Evolutionary conservation across 2,329 filamentous ascomycete genomes (phyloP), one percentile per base, ranked within the genome.

Genomic region (Amauroascus verrucosus): DNA sequence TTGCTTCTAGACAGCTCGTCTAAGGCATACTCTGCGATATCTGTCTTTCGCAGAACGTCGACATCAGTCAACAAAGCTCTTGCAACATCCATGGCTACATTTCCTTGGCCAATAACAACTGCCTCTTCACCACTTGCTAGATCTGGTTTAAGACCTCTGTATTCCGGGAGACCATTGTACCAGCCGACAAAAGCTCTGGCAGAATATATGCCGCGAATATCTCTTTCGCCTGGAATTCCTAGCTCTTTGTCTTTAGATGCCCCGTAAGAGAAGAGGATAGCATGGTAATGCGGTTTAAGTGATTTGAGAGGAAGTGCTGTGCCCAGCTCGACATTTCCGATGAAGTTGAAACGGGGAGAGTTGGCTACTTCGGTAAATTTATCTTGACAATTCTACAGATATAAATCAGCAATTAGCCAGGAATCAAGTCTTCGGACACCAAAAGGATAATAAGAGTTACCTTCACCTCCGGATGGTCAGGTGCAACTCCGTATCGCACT

Each of bases 381-480:
- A 13, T 93, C 88, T 73, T 95, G 84, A 67, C 91, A 97, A 66
- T 96, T 97, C 88, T 94, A 64, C 16, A 13, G 22, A 5, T 6
- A 18, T 9, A 43, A 53, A 33, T 51, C 33, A 53, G 49, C 22
- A 26, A 14, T 46, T 33, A 14, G n/a, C 26, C 22, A 3, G 18
- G 3, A 44, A 20, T 13, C 3, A 45, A 37, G 14, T 1, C 28
- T 18, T 37, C 14, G 37, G 41, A 22, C 9, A 11, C 11, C n/a
- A 14, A 18, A 33, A n/a, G 20, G 20, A 8, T 26, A 13, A 18
- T 2, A 47, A 18, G 22, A 53, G 71, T 56, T 72, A 93, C 88
- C 81, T 98, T 98, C 60, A 98, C 93, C 72, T 98, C 91, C 0
- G 93, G 91, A 70, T 98, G 93, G 67, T 98, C 93, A 4, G 93